Conservation (phyloP, 352 stramenopile species). For the Thraustotheca clavata region DNA sequence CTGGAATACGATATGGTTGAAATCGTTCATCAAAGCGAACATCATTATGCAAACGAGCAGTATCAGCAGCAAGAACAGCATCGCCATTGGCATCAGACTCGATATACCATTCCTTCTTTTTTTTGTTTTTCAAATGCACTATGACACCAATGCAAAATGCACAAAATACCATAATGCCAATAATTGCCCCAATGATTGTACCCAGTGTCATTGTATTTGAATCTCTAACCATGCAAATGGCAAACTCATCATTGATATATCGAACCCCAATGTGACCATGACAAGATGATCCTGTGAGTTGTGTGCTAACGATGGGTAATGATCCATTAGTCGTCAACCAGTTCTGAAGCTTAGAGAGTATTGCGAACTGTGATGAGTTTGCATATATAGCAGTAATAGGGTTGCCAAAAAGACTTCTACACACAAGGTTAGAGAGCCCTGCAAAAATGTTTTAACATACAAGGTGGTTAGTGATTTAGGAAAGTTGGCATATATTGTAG, state of each 20-base stretch:
- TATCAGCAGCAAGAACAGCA: not conserved
- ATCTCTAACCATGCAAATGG: slow-evolving; percentile 12
- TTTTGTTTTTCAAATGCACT: not conserved
- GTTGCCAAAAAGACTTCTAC: not conserved
- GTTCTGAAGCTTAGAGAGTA: not conserved
- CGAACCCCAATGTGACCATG: not conserved
- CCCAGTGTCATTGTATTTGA: not conserved
- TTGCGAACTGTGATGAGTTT: slow-evolving; percentile 10
- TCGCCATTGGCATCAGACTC: not conserved
- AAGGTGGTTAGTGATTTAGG: not conserved
- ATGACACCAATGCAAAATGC: not conserved
- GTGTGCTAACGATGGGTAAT: not conserved
- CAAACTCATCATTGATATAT: not conserved
- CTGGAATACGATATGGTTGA: slow-evolving; percentile 5
- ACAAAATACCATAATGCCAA: not conserved
- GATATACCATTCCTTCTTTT: not conserved
- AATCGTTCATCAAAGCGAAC: slow-evolving; percentile 16
- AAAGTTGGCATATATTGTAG: slow-evolving; percentile 3
- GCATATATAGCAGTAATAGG: slow-evolving; percentile 4
- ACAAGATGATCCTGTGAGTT: not conserved
- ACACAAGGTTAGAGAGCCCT: not conserved
- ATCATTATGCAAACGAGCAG: slow-evolving; percentile 8
- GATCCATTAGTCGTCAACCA: not conserved
- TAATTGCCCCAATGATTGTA: not conserved
- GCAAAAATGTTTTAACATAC: not conserved